phyloP scores from a whole-genome alignment of 106 monocot species.

The Dendrobium chrysotoxum region DNA sequence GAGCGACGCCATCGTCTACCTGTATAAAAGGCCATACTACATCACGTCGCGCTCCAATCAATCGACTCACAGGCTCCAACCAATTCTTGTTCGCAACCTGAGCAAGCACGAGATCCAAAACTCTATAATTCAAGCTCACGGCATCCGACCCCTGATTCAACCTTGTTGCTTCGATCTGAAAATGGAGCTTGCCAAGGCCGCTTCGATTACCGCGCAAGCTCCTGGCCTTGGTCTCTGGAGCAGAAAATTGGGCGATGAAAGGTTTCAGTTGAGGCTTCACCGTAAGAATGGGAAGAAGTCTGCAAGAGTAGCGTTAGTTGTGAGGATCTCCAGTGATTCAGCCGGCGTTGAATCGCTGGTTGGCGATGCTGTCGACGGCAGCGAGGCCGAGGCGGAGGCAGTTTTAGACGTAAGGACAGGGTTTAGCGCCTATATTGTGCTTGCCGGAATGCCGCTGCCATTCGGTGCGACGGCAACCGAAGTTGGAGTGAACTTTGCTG shows the following conservation, averaged over 20 bases:
- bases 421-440: conserved; percentile 14
- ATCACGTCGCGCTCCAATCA: too few relatives aligned
- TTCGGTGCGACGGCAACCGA: conserved; percentile 62
- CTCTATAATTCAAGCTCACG: too few relatives aligned
- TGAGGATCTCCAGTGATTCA: neutral
- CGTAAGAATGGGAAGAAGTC: neutral
- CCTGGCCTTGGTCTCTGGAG: neutral
- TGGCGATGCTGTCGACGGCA: conserved; percentile 10
- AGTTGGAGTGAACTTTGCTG: conserved; percentile 71
- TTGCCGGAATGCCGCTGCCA: conserved; percentile 50
- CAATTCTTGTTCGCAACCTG: too few relatives aligned
- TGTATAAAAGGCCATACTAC: too few relatives aligned
- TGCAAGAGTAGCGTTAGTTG: neutral
- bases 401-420: conserved; percentile 8
- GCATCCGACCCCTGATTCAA: neutral
- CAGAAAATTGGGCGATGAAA: neutral
- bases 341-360: neutral
- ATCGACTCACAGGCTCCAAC: too few relatives aligned
- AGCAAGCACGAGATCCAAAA: too few relatives aligned
- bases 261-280: neutral
- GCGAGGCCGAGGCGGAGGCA: conserved; percentile 6
- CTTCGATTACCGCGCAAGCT: neutral
- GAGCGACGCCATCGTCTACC: too few relatives aligned
- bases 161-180: neutral
- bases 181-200: conserved; percentile 6